Base-by-base conservation (phyloP, 2,329 filamentous ascomycete genomes). In the Orbilia oligospora region DNA sequence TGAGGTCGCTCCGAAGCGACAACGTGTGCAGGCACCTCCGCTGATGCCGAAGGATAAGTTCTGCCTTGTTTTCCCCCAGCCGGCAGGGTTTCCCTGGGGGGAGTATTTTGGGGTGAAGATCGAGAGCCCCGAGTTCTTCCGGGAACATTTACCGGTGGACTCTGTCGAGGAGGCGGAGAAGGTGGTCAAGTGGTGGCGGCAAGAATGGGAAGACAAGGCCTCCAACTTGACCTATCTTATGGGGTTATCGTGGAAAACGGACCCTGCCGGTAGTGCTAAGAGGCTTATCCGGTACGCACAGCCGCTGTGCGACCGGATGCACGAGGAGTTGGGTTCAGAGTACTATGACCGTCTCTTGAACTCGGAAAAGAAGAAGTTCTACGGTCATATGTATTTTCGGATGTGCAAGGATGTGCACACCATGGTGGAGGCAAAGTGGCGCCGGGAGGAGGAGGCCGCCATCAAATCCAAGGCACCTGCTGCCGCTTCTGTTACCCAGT, bases 331-430 rank as follows among this genome's bases (percentile, higher is more conserved):
- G 55, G 53, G 46, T 16, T 12, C 41, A 9, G 71, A 69, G 44
- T 76, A 69, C 55, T 64, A 63, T 10, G 33, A 24, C 10, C 27
- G 46, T 12, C 65, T 76, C 14, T 64, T 76, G 65, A 22, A 69
- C 9, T n/a, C 44, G 16, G 55, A 24, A 16, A 76, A 64, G 44
- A 76, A 76, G 64, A 38, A 64, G 33, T 18, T 64, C 46, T 76
- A 76, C 65, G 71, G 71, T 4, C 61, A 76, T 27, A 18, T 76
- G n/a, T 76, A 63, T 49, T 76, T 33, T 51, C 48, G 53, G 44
- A 76, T 76, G 53, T 69, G 55, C 44, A 67, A 38, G 20, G 64
- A 69, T 18, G 38, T 69, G 24, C 53, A 58, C 38, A 46, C 44
- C 6, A n/a, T 33, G 12, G n/a, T 48, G 30, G n/a, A 61, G 33